Evolutionary conservation across 305 asterid genomes (phyloP), one percentile per base, ranked within the genome.

Genomic region (Stenogyne calaminthoides): DNA sequence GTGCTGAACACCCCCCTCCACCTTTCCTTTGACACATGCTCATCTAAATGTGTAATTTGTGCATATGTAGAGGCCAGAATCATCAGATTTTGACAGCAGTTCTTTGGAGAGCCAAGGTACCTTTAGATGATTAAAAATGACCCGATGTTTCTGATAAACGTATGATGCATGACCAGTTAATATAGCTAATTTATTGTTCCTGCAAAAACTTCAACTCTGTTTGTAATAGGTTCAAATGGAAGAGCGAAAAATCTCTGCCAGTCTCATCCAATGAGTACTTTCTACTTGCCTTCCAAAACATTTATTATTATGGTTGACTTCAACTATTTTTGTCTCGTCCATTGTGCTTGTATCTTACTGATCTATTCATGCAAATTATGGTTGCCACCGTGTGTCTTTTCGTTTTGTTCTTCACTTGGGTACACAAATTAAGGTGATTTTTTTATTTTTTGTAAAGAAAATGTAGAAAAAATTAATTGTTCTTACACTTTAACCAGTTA

Each of bases 221-320:
- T 52, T 79, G 66, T 75, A 71, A 72, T 74, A 83, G 91, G 81
- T 84, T 82, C 81, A 46, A 34, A 62, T 20, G 88, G 75, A 56
- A 86, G 72, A 86, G 71, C 2, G 76, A 71, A 73, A 76, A 19
- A 61, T 70, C 68, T 80, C 83, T 66, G 76, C 73, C 82, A 64
- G 49, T 47, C 67, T 81, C 91, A 62, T 56, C 85, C 5, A 79
- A 83, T 25, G 83, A 79, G 96, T 89, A 89, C 81, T 71, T 59
- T 49, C 83, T 67, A 64, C 76, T 10, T 66, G 58, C 80, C 74
- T 72, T 78, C 64, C 58, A 47, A 39, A 61, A 60, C 64, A 29
- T 68, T 54, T 42, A 71, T 54, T 20, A 18, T 32, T 52, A 44
- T 47, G 34, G 36, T 47, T 27, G 27, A 58, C 64, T 42, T 18